A percentile compares a stretch with the other conserved stretches of the same genome.
These are phyloP conservation scores for Aspergillus amoenus DNA, from an alignment of 2,329 filamentous ascomycete species.

Conservation along the genomic window DNA sequence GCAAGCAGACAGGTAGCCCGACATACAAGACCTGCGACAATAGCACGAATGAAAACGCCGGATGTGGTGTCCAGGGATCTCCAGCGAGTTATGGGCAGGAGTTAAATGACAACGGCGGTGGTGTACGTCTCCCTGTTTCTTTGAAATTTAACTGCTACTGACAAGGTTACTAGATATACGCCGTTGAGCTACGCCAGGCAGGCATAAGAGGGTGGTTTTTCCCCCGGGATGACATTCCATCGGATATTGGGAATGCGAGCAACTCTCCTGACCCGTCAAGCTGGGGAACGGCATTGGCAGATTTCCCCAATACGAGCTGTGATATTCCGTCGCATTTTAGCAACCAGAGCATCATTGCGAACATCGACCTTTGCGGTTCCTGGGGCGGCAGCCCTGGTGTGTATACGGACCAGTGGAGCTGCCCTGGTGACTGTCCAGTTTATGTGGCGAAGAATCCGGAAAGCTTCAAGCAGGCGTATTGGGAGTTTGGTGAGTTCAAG, in stretches of 20 bases:
- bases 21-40: conserved; percentile 53
- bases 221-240: conserved; percentile 49
- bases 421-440: conserved; percentile 57
- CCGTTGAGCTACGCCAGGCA: conserved; percentile 59
- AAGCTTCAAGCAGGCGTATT: conserved; percentile 61
- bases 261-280: conserved; percentile 56
- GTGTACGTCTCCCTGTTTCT: conserved; percentile 32
- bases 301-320: conserved; percentile 65
- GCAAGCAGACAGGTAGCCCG: conserved; percentile 52
- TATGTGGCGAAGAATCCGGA: conserved; percentile 58
- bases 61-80: conserved; percentile 55
- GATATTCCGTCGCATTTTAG: conserved; percentile 59
- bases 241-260: conserved; percentile 42
- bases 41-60: conserved; percentile 53
- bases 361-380: conserved; percentile 65
- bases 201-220: conserved; percentile 67
- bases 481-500: conserved; percentile 63
- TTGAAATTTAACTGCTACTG: neutral
- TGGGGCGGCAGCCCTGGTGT: conserved; percentile 43
- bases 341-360: conserved; percentile 66
- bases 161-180: conserved; percentile 46
- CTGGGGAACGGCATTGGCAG: conserved; percentile 64
- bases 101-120: conserved; percentile 57
- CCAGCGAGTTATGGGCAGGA: conserved; percentile 49
- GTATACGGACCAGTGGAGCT: conserved; percentile 34